Conservation (phyloP, 352 stramenopile species). For the Phytophthora macrochlamydospora region DNA sequence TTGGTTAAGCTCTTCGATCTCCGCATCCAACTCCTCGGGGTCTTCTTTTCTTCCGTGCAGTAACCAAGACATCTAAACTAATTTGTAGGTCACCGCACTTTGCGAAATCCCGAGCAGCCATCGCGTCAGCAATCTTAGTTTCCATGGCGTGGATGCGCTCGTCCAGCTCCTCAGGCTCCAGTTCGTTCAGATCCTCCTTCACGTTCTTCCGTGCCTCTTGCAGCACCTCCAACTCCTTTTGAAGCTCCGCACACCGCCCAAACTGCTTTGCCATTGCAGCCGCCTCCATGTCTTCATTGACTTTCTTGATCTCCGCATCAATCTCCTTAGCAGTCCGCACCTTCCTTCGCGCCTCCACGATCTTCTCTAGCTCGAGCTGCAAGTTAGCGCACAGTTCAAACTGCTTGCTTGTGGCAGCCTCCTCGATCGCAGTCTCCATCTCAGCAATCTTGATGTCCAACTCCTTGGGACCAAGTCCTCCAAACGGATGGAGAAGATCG, state of each 20-base stretch:
- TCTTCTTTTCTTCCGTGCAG: conserved; percentile 86
- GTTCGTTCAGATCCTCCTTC: conserved; percentile 87
- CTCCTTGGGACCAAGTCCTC: conserved; percentile 76
- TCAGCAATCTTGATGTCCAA: conserved; percentile 78
- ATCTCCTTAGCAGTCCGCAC: conserved; percentile 89
- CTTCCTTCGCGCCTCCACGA: conserved; percentile 82
- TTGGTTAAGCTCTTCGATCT: conserved; percentile 75
- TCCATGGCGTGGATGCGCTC: conserved; percentile 79
- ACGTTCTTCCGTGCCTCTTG: conserved; percentile 76
- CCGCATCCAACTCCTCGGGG: conserved; percentile 80
- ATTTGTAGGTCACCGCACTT: conserved; percentile 75
- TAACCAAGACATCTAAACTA: conserved; percentile 70
- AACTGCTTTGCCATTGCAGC: conserved; percentile 83
- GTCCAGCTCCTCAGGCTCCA: conserved; percentile 83
- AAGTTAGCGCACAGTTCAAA: conserved; percentile 86
- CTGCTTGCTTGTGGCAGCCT: conserved; percentile 83
- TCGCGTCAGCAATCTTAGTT: conserved; percentile 68
- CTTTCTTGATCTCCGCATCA: conserved; percentile 74
- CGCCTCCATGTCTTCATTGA: conserved; percentile 81
- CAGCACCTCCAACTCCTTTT: conserved; percentile 82
- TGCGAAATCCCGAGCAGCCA: conserved; percentile 82
- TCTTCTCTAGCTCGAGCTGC: conserved; percentile 83
- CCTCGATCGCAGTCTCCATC: conserved; percentile 76
- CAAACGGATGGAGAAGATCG: conserved; percentile 81
- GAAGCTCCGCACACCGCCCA: conserved; percentile 75